These are phyloP conservation scores for Sclerotinia subarctica DNA, from an alignment of 2,329 filamentous ascomycete species.

Conservation along the genomic window DNA sequence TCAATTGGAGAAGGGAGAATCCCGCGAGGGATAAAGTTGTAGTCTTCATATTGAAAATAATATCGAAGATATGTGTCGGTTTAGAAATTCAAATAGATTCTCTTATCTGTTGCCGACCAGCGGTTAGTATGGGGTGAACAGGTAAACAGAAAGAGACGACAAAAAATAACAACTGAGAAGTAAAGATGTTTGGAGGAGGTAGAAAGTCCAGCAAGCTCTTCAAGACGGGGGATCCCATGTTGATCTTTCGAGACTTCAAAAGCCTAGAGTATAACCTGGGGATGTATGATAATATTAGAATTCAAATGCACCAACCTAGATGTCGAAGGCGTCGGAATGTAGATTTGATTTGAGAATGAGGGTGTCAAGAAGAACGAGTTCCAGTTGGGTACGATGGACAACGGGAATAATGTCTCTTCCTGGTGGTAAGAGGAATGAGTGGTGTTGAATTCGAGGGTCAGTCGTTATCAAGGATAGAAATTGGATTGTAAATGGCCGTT, in stretches of 20 bases:
- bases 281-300: neutral
- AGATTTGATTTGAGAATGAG: conserved; percentile 5
- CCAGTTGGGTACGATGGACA: neutral
- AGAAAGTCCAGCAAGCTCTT: neutral
- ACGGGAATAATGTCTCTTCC: neutral
- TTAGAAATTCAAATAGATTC: neutral
- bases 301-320: conserved; percentile 2
- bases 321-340: conserved; percentile 3
- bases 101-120: conserved; percentile 15
- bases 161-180: neutral
- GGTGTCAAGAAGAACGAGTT: neutral
- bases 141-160: neutral
- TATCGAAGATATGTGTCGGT: neutral
- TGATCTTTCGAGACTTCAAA: neutral
- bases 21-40: conserved; percentile 40
- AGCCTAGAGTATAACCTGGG: neutral
- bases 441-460: conserved; percentile 3
- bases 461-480: neutral
- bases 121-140: conserved; percentile 2
- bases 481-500: neutral
- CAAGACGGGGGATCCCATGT: neutral
- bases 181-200: neutral
- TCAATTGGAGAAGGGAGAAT: conserved; percentile 42
- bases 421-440: neutral
- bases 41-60: conserved; percentile 45